phyloP scores from a whole-genome alignment of 108 stramenopile genomes.

The Cyclotella kingstonii region DNA sequence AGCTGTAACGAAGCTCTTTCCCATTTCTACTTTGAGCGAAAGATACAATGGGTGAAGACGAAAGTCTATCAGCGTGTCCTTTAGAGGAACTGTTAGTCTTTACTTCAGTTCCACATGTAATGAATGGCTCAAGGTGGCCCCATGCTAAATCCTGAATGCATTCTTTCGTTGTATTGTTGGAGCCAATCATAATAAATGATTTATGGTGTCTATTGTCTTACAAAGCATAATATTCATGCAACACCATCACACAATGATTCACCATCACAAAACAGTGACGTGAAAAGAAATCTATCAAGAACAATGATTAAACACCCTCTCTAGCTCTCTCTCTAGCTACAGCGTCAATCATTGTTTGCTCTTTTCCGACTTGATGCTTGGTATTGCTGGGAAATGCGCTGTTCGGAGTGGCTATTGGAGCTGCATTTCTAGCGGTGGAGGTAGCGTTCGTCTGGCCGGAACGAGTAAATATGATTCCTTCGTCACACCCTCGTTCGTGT shows the following conservation, averaged over 20 bases:
- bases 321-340: too few species aligned
- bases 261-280: constrained; percentile 78
- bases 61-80: not conserved
- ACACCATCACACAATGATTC: not conserved
- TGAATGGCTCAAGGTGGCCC: constrained; percentile 43
- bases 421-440: too few species aligned
- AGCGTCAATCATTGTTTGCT: not conserved
- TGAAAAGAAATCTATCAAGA: constrained; percentile 66
- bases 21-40: constrained; percentile 22
- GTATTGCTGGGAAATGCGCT: too few species aligned
- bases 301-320: not conserved
- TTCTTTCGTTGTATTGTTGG: constrained; percentile 41
- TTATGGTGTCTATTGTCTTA: constrained; percentile 65
- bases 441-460: too few species aligned
- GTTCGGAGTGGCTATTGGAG: too few species aligned
- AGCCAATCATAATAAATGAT: constrained; percentile 66
- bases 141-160: constrained; percentile 67
- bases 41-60: constrained; percentile 20
- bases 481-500: too few species aligned
- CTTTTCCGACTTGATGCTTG: too few species aligned
- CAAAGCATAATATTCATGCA: not conserved
- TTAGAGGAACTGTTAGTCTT: not conserved
- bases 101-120: not conserved
- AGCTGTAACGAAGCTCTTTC: too few species aligned
- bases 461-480: too few species aligned